Base-by-base conservation (phyloP, 208 protist genomes). In the Leishmania lainsoni region DNA sequence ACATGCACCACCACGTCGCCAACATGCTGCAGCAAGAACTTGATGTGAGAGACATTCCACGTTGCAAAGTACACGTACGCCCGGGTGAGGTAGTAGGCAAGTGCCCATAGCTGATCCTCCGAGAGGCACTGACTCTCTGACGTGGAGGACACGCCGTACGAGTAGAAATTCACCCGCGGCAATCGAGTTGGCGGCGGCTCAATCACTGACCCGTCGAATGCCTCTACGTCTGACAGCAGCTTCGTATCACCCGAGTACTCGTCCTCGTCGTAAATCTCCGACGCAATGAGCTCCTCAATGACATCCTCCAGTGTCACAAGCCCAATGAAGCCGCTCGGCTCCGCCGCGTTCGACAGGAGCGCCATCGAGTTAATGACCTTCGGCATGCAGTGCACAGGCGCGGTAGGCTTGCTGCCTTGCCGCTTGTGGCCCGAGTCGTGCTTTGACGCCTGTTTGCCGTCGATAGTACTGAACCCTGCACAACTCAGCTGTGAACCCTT, bases 251-350 rank as follows among this genome's bases (percentile, higher is more conserved):
- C 61, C 12, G 70, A 81, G 80, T 80, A 85, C 76, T 94, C 91
- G 75, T 97, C 89, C 83, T 97, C 93, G 83, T 97, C 93, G 81
- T 91, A 93, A 45, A 97, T 97, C 61, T 97, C 90, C 2, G 84
- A 69, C 16, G 85, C 86, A 45, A 97, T 94, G 14, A 95, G 80
- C 52, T 87, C 58, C 81, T 97, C 93, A 75, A 97, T 93, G 56
- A 94, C 86, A 78, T 97, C 93, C 78, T 97, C 93, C 52, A 97
- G 74, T 59, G 93, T 95, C 20, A 97, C 83, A 76, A 97, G 90
- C 49, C 93, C 93, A 22, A 81, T 35, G 48, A 79, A 79, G 45
- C 61, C 29, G 29, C 72, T 68, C 75, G 45, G 49, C 72, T 79
- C 35, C 45, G 69, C 76, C 14, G 73, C 70, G 10, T 84, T 83